Base-by-base conservation (phyloP, 176 grass and related monocot genomes). In the Raddia distichophylla region DNA sequence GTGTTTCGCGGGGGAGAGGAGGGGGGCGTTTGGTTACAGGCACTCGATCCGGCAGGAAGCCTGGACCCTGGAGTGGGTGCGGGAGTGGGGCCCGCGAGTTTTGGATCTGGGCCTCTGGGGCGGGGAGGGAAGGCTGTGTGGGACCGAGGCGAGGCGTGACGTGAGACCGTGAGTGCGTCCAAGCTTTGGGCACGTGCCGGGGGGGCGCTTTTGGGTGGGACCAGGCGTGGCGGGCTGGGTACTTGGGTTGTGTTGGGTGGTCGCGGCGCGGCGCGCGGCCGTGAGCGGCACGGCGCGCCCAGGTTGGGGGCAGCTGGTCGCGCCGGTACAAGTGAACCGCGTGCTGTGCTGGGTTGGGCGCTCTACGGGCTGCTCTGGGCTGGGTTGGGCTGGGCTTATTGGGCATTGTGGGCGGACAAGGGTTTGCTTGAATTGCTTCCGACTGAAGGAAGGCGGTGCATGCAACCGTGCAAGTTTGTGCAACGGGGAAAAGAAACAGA, bases 141-240 rank as follows among this genome's bases (percentile, higher is more conserved):
- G 20, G 5, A n/a, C n/a, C n/a, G n/a, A n/a, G n/a, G n/a, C n/a
- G n/a, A 43, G 0, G 66, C 3, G 73, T 6, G 64, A 32, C 17
- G 60, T 33, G 27, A 27, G 27, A 27, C 27, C 27, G 65, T 72
- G 67, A 72, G 80, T 88, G 75, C 70, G 76, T 80, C 82, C 77
- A 80, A 85, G 81, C 70, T 63, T 69, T 80, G 87, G 83, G 70
- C 87, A 89, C 77, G 76, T 80, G 80, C 50, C 66, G 49, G 17
- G 69, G 69, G 74, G 52, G 49, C 14, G 40, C 35, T 69, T 74
- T 87, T 73, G 34, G 67, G 3, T 69, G 64, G 58, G 27, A 64
- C 73, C 53, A 40, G 54, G 3, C 8, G 44, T 1, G 10, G 71
- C 2, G 5, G 12, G 3, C 0, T 11, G 32, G 56, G 73, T 40